A percentile compares a stretch with the other conserved stretches of the same genome.
These are phyloP conservation scores for Saksenaea oblongispora DNA, from an alignment of 371 early-diverging fungal genomes.

Conservation along the genomic window DNA sequence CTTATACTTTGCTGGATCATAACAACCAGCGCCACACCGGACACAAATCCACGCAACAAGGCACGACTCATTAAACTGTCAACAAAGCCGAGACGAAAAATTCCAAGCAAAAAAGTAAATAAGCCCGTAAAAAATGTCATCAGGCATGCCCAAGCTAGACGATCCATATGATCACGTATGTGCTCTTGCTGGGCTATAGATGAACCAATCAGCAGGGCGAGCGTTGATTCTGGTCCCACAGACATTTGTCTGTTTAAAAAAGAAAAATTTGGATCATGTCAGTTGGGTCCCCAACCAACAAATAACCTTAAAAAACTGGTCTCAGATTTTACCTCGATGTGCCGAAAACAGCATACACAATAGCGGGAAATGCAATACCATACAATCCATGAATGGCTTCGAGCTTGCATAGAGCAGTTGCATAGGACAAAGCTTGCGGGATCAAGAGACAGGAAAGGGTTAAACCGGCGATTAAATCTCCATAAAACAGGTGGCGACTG, in stretches of 20 bases:
- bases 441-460: conserved; percentile 88
- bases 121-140: conserved; percentile 88
- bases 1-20: conserved; percentile 82
- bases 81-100: conserved; percentile 92
- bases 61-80: conserved; percentile 94
- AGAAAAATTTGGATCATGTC: neutral
- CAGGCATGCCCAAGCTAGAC: conserved; percentile 68
- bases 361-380: conserved; percentile 77
- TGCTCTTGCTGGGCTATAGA: conserved; percentile 64
- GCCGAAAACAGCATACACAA: conserved; percentile 90
- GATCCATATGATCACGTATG: conserved; percentile 42
- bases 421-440: conserved; percentile 90
- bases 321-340: conserved; percentile 70
- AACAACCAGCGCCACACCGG: conserved; percentile 89
- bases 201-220: conserved; percentile 87
- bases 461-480: conserved; percentile 84
- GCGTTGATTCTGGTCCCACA: conserved; percentile 91
- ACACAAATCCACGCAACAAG: conserved; percentile 88
- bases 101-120: conserved; percentile 87
- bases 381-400: conserved; percentile 90
- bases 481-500: conserved; percentile 42
- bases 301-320: neutral
- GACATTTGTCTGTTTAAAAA: conserved; percentile 72
- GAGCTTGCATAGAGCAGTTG: conserved; percentile 79
- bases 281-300: neutral